These are phyloP conservation scores for Blastobotrys indianensis DNA, from an alignment of 1,139 yeast species.

Conservation along the genomic window DNA sequence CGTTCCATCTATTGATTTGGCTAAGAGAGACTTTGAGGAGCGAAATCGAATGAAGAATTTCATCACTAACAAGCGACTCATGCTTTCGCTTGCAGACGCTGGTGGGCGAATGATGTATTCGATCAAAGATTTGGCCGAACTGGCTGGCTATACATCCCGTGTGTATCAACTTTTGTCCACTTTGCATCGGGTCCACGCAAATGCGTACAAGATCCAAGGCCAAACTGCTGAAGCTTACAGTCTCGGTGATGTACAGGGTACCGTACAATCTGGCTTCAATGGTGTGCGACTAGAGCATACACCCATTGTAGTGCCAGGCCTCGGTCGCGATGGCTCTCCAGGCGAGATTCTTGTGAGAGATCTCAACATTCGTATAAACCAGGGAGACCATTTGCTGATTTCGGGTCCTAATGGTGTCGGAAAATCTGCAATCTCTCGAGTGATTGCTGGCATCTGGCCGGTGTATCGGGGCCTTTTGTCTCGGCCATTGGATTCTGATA, in stretches of 20 bases:
- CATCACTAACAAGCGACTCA: conserved; percentile 81
- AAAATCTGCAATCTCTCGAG: conserved; percentile 78
- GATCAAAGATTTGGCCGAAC: conserved; percentile 83
- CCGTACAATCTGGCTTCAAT: conserved; percentile 70
- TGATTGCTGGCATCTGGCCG: conserved; percentile 91
- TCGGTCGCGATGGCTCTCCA: conserved; percentile 30
- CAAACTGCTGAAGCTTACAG: conserved; percentile 22
- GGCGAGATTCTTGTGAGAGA: conserved; percentile 50
- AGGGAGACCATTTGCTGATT: conserved; percentile 68
- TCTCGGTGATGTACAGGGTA: conserved; percentile 60
- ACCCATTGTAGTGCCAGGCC: conserved; percentile 70
- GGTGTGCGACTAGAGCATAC: conserved; percentile 80
- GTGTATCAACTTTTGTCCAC: conserved; percentile 70
- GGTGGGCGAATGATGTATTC: conserved; percentile 96
- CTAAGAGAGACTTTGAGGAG: conserved; percentile 27
- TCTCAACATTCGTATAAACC: conserved; percentile 57
- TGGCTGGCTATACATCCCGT: conserved; percentile 87
- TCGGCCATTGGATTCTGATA: conserved; percentile 67
- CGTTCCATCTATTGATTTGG: conserved; percentile 17
- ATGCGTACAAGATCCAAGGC: conserved; percentile 25
- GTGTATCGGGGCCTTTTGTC: conserved; percentile 75
- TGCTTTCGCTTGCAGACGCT: conserved; percentile 91
- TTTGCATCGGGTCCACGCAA: conserved; percentile 76
- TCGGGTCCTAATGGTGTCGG: conserved; percentile 90
- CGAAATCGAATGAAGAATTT: conserved; percentile 68